phyloP scores from a whole-genome alignment of 768 basidiomycete species.

The Daedaleopsis nitida region DNA sequence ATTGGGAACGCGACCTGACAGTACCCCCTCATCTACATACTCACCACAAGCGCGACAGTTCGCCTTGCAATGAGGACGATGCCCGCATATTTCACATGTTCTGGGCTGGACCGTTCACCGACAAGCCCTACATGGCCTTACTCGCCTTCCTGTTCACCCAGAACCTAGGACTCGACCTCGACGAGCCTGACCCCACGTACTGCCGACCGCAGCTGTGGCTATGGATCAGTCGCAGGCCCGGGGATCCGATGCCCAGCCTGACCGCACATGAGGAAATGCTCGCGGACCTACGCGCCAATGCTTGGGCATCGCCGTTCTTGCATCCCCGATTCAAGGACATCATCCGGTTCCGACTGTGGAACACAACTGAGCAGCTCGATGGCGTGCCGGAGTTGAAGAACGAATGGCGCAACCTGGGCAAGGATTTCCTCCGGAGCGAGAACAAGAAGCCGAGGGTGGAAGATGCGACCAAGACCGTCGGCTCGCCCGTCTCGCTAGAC shows the following conservation, averaged over 20 bases:
- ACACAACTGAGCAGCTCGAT: constrained; percentile 96
- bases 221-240: constrained; percentile 98
- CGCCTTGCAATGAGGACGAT: constrained; percentile 78
- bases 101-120: constrained; percentile 98
- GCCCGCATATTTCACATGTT: constrained; percentile 97
- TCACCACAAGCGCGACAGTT: constrained; percentile 50
- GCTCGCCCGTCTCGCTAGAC: constrained; percentile 25
- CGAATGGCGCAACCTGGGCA: constrained; percentile 81
- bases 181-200: constrained; percentile 49
- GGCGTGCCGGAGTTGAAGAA: constrained; percentile 84
- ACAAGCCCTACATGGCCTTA: constrained; percentile 96
- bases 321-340: constrained; percentile 90
- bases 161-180: constrained; percentile 81
- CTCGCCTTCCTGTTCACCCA: constrained; percentile 98
- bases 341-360: constrained; percentile 96
- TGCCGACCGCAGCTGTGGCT: constrained; percentile 96
- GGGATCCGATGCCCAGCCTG: constrained; percentile 86
- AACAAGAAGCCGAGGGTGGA: constrained; percentile 48
- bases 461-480: constrained; percentile 32
- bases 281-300: constrained; percentile 74
- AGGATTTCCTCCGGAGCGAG: constrained; percentile 82
- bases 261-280: constrained; percentile 82
- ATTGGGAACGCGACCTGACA: constrained; percentile 56
- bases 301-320: constrained; percentile 95
- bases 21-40: constrained; percentile 49